Evolutionary conservation across 331 rosid genomes (phyloP), one percentile per base, ranked within the genome.

Genomic region (Pyracantha coccinea): DNA sequence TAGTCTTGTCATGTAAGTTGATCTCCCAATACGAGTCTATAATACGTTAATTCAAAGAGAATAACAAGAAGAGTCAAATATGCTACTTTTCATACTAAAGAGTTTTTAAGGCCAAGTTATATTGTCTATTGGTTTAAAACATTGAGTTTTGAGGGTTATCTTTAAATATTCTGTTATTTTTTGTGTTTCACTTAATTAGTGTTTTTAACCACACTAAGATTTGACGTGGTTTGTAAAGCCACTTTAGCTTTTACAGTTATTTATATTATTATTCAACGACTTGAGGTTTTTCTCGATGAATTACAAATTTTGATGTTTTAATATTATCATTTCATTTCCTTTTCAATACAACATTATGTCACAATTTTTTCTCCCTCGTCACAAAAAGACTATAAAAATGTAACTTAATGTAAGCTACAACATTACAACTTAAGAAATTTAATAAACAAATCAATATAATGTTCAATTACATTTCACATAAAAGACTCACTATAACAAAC

Each of bases 381-480:
- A 35, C 13, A 45, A 45, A 45, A 16, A 15, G 54, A 47, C 55
- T 47, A 45, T 45, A 50, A 50, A 17, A 50, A 50, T 50, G 20
- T 16, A 50, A 17, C 44, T 60, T 10, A 17, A 60, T 17, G 68
- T 62, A 8, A 62, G 3, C 19, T 29, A 29, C 38, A 17, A 62
- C 2, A 50, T 3, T 19, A 52, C 14, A 29, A 31, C 29, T 52
- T 16, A 4, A 15, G 58, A 35, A n/a, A 72, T 24, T 2, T 16
- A 23, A 47, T 23, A 59, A 38, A 17, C 58, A 38, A 33, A 33
- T 58, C 68, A 24, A 23, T 57, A 72, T 38, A 71, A 21, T 38
- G 57, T 50, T 38, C 66, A 57, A 72, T 72, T 57, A 57, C 25
- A 72, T 55, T 27, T 71, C 33, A 71, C 57, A 58, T 38, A 72